These are phyloP conservation scores for Pseudogymnoascus destructans DNA, from an alignment of 2,329 filamentous ascomycete species.

Conservation along the genomic window DNA sequence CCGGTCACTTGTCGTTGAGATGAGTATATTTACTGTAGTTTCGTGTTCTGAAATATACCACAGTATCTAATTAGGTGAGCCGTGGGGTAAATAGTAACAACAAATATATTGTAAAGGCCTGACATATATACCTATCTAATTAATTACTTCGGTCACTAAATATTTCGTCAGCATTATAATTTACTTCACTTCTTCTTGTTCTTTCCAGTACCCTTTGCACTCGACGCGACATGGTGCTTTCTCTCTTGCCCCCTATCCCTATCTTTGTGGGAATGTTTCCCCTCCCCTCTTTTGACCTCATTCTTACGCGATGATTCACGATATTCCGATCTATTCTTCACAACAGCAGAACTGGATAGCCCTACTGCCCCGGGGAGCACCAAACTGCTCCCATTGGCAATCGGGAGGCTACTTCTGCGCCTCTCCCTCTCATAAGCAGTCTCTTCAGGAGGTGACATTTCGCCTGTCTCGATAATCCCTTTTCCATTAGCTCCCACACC, in stretches of 20 bases:
- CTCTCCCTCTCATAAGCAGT: background rate
- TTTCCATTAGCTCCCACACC: background rate
- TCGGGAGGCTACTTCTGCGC: background rate
- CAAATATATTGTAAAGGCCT: background rate
- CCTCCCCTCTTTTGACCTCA: background rate
- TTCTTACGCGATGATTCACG: background rate
- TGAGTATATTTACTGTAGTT: background rate
- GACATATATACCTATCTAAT: constrained; percentile 1
- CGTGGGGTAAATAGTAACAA: background rate
- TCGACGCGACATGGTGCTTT: background rate
- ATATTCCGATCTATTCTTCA: background rate
- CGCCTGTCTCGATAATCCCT: background rate
- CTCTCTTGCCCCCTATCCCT: background rate
- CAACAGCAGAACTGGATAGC: background rate
- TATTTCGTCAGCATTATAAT: constrained; percentile 1
- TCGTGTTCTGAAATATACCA: background rate
- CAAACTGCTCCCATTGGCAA: background rate
- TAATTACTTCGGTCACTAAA: constrained; percentile 1
- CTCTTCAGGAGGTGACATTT: background rate
- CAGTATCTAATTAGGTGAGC: background rate
- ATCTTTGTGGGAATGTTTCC: background rate
- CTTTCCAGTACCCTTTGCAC: constrained; percentile 1
- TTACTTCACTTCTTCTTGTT: background rate
- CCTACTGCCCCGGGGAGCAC: background rate
- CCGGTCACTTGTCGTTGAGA: background rate